Evolutionary conservation across 2,329 filamentous ascomycete species (phyloP).

Genomic region (Hypoxylon sp.): DNA sequence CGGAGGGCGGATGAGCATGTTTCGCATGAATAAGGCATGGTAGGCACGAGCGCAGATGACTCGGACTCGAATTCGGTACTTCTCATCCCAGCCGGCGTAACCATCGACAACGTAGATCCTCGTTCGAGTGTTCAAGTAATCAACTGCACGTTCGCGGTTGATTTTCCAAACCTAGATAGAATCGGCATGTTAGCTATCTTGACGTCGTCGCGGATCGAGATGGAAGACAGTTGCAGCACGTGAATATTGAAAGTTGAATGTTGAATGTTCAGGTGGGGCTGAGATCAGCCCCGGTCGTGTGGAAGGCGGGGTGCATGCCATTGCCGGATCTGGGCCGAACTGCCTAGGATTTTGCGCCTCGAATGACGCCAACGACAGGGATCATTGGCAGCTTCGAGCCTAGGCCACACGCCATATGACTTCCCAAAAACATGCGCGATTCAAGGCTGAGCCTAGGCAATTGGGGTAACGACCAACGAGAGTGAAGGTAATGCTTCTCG

Average conservation of each 20-base stretch:
- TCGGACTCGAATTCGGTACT: slow-evolving; percentile 96
- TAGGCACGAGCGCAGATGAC: slow-evolving; percentile 99
- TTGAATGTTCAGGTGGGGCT: slow-evolving; percentile 26
- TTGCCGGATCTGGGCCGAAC: slow-evolving; percentile 44
- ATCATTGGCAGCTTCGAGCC: slow-evolving; percentile 22
- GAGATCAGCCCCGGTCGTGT: slow-evolving; percentile 29
- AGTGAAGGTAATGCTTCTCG: not conserved
- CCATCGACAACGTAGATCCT: slow-evolving; percentile 99
- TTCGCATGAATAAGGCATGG: slow-evolving; percentile 99
- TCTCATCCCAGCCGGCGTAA: slow-evolving; percentile 97
- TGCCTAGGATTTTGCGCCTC: slow-evolving; percentile 18
- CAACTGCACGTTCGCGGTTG: slow-evolving; percentile 97
- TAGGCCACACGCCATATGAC: slow-evolving; percentile 29
- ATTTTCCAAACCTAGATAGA: slow-evolving; percentile 91
- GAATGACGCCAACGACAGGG: slow-evolving; percentile 49
- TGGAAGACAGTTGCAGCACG: slow-evolving; percentile 20
- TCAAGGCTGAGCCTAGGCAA: slow-evolving; percentile 14
- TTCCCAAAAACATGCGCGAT: slow-evolving; percentile 23
- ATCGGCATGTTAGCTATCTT: slow-evolving; percentile 16
- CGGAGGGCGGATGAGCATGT: slow-evolving; percentile 98
- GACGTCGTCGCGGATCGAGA: slow-evolving; percentile 7
- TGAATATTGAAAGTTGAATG: slow-evolving; percentile 31
- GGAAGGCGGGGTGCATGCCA: slow-evolving; percentile 43
- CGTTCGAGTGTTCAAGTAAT: slow-evolving; percentile 99
- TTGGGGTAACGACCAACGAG: slow-evolving; percentile 20